Evolutionary conservation across 352 stramenopile genomes (phyloP), one percentile per base, ranked within the genome.

Genomic region (Hyaloperonospora brassicae): DNA sequence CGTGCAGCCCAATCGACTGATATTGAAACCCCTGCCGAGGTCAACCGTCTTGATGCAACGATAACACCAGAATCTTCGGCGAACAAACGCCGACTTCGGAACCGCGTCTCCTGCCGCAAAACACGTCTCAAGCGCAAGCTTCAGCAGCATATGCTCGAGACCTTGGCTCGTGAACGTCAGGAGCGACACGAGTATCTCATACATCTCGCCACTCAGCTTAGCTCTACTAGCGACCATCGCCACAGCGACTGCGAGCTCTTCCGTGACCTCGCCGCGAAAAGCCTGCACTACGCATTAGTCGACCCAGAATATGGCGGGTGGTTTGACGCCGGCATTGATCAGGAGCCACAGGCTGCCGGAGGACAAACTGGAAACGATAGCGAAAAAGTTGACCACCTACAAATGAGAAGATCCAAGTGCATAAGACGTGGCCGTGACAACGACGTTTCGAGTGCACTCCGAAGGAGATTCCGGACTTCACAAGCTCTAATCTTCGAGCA

Each of bases 61-160:
- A 4, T 48, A 11, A 30, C 14, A 9, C n/a, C 50, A 47, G 38
- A 50, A 17, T 41, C 41, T 25, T 52, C 52, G 22, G 10, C 60
- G 21, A 50, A 31, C 22, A 64, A 55, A 23, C 75, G 66, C 2
- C 72, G 68, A 30, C 58, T 81, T 46, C 62, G 47, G 13, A 76
- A 77, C 42, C 70, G 72, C 39, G 53, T 70, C 7, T 79, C 69
- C 11, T 77, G 69, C 34, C 66, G 69, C 38, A 81, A 79, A 49
- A 74, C 68, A 17, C 66, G 72, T 8, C 55, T 79, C 2, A 78
- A 74, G 47, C 68, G 68, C 21, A 79, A 79, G 44, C 50, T 73
- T 11, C 52, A 73, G 24, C 69, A 78, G 7, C 41, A 59, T n/a
- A 45, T 50, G 10, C 56, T 64, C 5, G 39, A 64, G 22, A 11